These are phyloP conservation scores for Deinandra increscens DNA, from an alignment of 129 eudicot genomes.

Conservation along the genomic window DNA sequence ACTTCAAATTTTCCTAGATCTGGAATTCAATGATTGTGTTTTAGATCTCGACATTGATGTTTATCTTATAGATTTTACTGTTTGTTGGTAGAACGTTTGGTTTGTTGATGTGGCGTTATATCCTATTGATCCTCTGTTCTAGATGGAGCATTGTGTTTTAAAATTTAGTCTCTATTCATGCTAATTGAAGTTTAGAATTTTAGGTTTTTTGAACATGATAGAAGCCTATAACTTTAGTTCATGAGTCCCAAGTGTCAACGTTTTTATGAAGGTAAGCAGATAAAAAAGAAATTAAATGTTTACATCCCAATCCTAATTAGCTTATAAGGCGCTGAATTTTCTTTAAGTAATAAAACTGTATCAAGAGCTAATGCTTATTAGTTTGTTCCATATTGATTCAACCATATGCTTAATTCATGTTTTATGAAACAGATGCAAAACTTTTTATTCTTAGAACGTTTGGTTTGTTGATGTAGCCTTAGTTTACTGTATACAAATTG, in stretches of 20 bases:
- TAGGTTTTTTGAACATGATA: background rate
- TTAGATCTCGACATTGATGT: background rate
- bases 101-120: no score
- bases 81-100: background rate
- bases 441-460: background rate
- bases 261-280: no score
- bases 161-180: no score
- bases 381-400: background rate
- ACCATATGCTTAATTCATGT: background rate
- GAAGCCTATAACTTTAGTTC: background rate
- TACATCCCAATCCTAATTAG: no score
- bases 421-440: constrained; percentile 21
- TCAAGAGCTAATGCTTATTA: no score
- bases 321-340: no score
- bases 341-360: no score
- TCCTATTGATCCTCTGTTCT: background rate
- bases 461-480: background rate
- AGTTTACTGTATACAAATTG: background rate
- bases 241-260: no score
- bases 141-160: no score
- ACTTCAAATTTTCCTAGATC: constrained; percentile 6
- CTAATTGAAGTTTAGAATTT: no score
- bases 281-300: no score
- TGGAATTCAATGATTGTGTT: background rate
- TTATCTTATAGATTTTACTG: background rate